phyloP scores from a whole-genome alignment of 2,329 filamentous ascomycete species.

The Ophiostoma perfectum region DNA sequence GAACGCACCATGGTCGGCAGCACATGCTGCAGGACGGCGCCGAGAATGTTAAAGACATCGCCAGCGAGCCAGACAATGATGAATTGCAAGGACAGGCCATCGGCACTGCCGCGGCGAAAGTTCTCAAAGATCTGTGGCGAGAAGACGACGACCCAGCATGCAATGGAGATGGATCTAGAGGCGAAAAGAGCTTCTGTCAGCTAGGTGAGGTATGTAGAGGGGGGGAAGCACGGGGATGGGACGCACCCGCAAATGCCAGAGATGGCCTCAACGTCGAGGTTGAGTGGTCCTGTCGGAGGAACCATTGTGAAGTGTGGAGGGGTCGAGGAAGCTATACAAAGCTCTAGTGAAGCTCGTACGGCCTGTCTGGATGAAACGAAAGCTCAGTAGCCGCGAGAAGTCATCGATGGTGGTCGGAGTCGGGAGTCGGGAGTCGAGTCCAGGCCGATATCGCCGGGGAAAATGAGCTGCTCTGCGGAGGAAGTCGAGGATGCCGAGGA shows the following conservation, averaged over 20 bases:
- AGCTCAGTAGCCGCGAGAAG: conserved; percentile 1
- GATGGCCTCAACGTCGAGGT: conserved; percentile 82
- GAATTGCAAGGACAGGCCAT: conserved; percentile 54
- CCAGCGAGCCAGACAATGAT: conserved; percentile 88
- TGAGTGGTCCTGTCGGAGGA: conserved; percentile 51
- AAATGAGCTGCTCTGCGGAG: neutral
- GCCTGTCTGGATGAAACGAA: neutral
- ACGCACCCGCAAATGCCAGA: conserved; percentile 82
- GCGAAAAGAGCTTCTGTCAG: neutral
- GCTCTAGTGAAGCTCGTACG: neutral
- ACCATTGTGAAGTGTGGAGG: conserved; percentile 38
- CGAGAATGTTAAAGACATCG: conserved; percentile 47
- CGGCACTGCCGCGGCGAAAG: conserved; percentile 29
- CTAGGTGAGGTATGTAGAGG: conserved; percentile 23
- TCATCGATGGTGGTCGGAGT: neutral
- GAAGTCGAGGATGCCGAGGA: neutral
- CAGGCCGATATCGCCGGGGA: conserved; percentile 9
- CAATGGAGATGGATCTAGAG: conserved; percentile 74
- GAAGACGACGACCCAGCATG: conserved; percentile 97
- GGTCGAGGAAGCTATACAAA: neutral
- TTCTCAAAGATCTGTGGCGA: conserved; percentile 73
- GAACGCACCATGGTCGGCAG: conserved; percentile 75
- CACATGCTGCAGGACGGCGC: conserved; percentile 52
- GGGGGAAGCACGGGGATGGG: neutral
- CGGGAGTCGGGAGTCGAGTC: neutral